phyloP scores from a whole-genome alignment of 2,329 filamentous ascomycete genomes.

The Verticillium longisporum region DNA sequence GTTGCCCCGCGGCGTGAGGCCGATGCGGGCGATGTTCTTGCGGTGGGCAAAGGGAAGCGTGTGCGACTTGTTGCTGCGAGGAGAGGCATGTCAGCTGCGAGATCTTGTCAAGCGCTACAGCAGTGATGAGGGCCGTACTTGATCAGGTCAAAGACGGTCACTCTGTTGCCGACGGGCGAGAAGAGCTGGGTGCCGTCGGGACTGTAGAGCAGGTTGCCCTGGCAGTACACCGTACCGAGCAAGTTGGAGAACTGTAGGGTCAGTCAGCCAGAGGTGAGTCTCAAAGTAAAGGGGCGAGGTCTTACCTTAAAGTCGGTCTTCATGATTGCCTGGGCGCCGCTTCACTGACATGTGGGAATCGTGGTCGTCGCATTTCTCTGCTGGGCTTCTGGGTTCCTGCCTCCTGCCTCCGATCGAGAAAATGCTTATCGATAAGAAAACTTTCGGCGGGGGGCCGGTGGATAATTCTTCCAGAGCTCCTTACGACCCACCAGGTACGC shows the following conservation, averaged over 20 bases:
- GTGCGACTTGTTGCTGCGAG: slow-evolving; percentile 70
- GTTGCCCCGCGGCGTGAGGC: slow-evolving; percentile 84
- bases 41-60: slow-evolving; percentile 88
- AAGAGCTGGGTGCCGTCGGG: slow-evolving; percentile 93
- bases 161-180: slow-evolving; percentile 92
- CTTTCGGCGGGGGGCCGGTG: slow-evolving; percentile 22
- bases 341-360: slow-evolving; percentile 4
- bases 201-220: slow-evolving; percentile 94
- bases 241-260: slow-evolving; percentile 83
- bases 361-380: slow-evolving; percentile 2
- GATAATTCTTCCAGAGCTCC: slow-evolving; percentile 24
- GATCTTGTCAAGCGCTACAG: neutral
- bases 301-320: slow-evolving; percentile 97
- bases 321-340: slow-evolving; percentile 56
- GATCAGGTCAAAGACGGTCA: slow-evolving; percentile 92
- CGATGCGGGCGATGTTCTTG: slow-evolving; percentile 84
- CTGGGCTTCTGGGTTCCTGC: neutral
- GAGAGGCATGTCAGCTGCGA: neutral
- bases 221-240: slow-evolving; percentile 95
- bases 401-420: neutral
- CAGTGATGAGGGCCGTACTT: slow-evolving; percentile 53
- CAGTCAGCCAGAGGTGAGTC: slow-evolving; percentile 2
- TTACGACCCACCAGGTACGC: neutral
- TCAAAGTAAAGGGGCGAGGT: neutral
- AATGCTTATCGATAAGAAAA: slow-evolving; percentile 27